Base-by-base conservation (phyloP, 768 basidiomycete species). In the Lactarius akahatsu region DNA sequence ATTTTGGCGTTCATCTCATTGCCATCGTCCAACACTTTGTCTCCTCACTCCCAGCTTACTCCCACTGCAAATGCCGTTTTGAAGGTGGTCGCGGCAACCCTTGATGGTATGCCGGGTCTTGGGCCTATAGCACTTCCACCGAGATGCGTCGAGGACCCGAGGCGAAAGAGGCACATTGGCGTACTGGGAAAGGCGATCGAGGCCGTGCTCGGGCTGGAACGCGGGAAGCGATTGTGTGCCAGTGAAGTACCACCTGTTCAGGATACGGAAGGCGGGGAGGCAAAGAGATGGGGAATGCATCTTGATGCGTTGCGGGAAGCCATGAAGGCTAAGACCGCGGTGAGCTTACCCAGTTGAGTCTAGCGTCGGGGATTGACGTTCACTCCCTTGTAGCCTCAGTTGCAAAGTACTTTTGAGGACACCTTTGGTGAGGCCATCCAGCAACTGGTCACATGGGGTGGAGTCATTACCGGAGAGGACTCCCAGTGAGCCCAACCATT, bases 71-170 rank as follows among this genome's bases (percentile, higher is more conserved):
- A 63, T 50, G 76, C 62, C 72, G 60, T 66, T 54, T 50, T 66
- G 59, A 63, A 58, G 38, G 43, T 57, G 34, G 60, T 73, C 30
- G 69, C 73, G 34, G 64, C 67, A 1, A 69, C 63, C 3, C n/a
- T 80, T 13, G 82, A 94, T 76, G 92, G 92, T 36, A 74, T 93
- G 58, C 92, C 92, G 26, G 84, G 86, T 38, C 76, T 92, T 28
- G 90, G 91, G n/a, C 84, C 89, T 66, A 81, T 94, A 47, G 90
- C 86, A 26, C 80, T 94, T 60, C 86, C 91, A 30, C 89, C 90
- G 47, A 81, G 84, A 56, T 94, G 92, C 73, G 78, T 86, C 58
- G 88, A 89, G 77, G 91, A 94, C 77, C 90, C 90, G 62, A 84
- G 79, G 73, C 80, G 92, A 73, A 91, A 87, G 77, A 77, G 81